A percentile compares a stretch with the other conserved stretches of the same genome.
Evolutionary conservation across 257 asterid species (phyloP).

Genomic region (Forsythia viridissima): DNA sequence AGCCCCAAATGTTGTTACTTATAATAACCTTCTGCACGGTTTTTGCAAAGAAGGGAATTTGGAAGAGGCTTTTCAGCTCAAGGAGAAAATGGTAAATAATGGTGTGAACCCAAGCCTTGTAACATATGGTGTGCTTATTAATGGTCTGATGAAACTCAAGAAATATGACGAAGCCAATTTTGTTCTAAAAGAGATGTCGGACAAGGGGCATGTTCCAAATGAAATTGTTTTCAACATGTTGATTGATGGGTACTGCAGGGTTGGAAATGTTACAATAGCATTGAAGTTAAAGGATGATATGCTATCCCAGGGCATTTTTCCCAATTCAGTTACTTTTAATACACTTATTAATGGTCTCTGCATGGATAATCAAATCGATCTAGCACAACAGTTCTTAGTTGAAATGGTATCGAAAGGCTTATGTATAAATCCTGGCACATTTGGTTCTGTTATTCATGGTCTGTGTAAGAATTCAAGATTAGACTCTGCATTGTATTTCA

Average conservation of each 20-base stretch:
- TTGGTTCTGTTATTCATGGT: slow-evolving; percentile 47
- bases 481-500: slow-evolving; percentile 52
- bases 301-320: slow-evolving; percentile 46
- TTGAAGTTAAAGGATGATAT: slow-evolving; percentile 63
- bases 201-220: slow-evolving; percentile 60
- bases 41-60: slow-evolving; percentile 54
- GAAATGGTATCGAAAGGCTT: slow-evolving; percentile 59
- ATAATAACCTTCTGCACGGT: slow-evolving; percentile 76
- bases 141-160: slow-evolving; percentile 62
- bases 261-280: slow-evolving; percentile 56
- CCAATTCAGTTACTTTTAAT: slow-evolving; percentile 64
- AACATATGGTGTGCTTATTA: slow-evolving; percentile 67
- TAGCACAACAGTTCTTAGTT: slow-evolving; percentile 53
- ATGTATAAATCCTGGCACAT: slow-evolving; percentile 48
- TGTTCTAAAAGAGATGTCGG: slow-evolving; percentile 65
- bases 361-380: slow-evolving; percentile 57
- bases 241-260: slow-evolving; percentile 72
- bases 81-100: slow-evolving; percentile 58
- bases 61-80: slow-evolving; percentile 61
- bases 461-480: slow-evolving; percentile 47
- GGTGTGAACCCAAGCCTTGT: slow-evolving; percentile 67
- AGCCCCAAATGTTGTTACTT: slow-evolving; percentile 69
- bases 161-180: slow-evolving; percentile 59
- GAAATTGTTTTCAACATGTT: slow-evolving; percentile 65
- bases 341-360: slow-evolving; percentile 65